Evolutionary conservation across 1,284 basidiomycete species (phyloP).

Genomic region (Ceratobasidium sp.): DNA sequence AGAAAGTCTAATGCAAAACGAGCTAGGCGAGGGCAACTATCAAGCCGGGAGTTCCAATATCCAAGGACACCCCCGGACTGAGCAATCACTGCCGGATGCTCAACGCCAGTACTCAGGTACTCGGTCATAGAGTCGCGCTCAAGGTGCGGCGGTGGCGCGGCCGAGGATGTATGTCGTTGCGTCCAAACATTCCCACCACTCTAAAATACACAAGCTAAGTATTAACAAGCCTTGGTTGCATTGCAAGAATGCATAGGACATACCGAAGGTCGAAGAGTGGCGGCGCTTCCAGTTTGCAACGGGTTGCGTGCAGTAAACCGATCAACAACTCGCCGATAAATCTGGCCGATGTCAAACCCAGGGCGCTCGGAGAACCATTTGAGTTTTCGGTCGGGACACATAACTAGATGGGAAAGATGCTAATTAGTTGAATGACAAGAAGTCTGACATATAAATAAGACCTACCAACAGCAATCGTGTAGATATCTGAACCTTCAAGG

Average conservation of each 20-base stretch:
- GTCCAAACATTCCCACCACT: constrained; percentile 26
- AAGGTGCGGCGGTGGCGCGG: neutral
- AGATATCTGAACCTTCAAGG: constrained; percentile 14
- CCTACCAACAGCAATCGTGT: constrained; percentile 10
- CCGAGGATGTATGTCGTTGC: constrained; percentile 20
- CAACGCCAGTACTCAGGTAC: constrained; percentile 15
- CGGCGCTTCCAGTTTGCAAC: no score
- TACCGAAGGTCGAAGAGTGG: neutral
- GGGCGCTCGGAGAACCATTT: constrained; percentile 18
- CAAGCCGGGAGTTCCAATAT: constrained; percentile 20
- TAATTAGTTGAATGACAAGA: no score
- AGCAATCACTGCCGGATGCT: neutral
- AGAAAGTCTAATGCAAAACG: constrained; percentile 10
- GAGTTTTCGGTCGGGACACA: constrained; percentile 32
- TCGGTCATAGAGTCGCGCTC: constrained; percentile 21
- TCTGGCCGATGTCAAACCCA: neutral
- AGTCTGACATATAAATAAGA: neutral
- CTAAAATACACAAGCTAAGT: neutral
- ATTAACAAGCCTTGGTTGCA: neutral
- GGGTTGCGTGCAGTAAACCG: neutral
- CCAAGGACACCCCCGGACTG: constrained; percentile 6
- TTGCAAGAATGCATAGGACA: neutral
- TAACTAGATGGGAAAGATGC: neutral
- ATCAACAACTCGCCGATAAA: neutral
- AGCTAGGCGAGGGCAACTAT: neutral